Evolutionary conservation across 202 grass and related monocot genomes (phyloP), one percentile per base, ranked within the genome.

Genomic region (Carex arenaria): DNA sequence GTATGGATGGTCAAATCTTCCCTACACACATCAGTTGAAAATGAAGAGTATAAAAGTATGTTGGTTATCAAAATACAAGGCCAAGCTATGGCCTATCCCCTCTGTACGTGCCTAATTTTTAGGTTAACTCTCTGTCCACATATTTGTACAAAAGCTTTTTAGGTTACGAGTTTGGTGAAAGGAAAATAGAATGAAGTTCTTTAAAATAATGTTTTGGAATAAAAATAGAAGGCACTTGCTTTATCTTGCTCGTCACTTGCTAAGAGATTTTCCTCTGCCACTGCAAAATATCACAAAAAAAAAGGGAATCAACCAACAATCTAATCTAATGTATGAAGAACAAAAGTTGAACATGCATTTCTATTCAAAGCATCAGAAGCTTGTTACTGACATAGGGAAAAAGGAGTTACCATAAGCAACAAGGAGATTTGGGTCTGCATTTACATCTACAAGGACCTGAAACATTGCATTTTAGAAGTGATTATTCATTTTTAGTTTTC

Each of bases 401-500:
- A 84, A 87, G 4, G 53, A 60, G 54, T 19, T 93, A 98, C 95
- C 95, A 93, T 98, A 98, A 85, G 95, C 92, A 79, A 98, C 95
- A 81, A 98, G 92, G 83, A 98, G 90, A 51, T 98, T 92, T 80
- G 90, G 95, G 78, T 98, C 95, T 89, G 79, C 87, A 30, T 88
- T 85, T 73, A 95, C 95, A 90, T 98, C 95, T 79, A 98, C 92
- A 64, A 98, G 89, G 71, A 98, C 86, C 95, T 98, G 90, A 82
- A 90, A 89, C 8, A 87, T 54, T 59, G 73, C 13, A 52, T 78
- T 67, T 79, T 70, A 22, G 1, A 31, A 66, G 32, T 43, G 20
- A 40, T 18, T 22, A 72, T 40, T 18, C 7, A 63, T 70, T 0
- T 75, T 34, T 77, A 56, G 3, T 34, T 34, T 77, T 57, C 72